Percentiles rank a stretch among this genome's conserved stretches.
Evolutionary conservation across 345 rosid species (phyloP).

Genomic region (Noccaea caerulescens): DNA sequence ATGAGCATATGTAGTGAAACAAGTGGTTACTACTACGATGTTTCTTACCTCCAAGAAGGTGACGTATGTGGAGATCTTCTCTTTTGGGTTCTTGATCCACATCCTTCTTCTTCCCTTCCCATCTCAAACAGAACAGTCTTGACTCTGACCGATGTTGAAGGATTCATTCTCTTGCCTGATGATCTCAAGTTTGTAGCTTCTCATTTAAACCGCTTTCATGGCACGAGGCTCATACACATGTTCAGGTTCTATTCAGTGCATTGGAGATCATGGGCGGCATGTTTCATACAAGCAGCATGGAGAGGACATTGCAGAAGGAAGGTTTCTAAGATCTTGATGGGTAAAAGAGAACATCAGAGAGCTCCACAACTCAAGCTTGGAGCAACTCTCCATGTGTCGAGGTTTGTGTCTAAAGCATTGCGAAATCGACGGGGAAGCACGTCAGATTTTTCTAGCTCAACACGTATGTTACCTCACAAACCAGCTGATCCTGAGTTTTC

Average conservation of each 20-base stretch:
- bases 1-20: slow-evolving; percentile 42
- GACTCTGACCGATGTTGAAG: slow-evolving; percentile 63
- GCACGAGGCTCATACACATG: slow-evolving; percentile 46
- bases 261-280: slow-evolving; percentile 71
- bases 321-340: slow-evolving; percentile 24
- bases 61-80: slow-evolving; percentile 74
- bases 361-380: slow-evolving; percentile 41
- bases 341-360: not conserved
- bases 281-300: slow-evolving; percentile 76
- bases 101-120: slow-evolving; percentile 50
- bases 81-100: slow-evolving; percentile 59
- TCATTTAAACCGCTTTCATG: slow-evolving; percentile 57
- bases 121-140: slow-evolving; percentile 56
- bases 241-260: slow-evolving; percentile 64
- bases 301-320: slow-evolving; percentile 53
- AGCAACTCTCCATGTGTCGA: slow-evolving; percentile 49
- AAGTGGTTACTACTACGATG: slow-evolving; percentile 49
- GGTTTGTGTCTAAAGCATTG: slow-evolving; percentile 52
- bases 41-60: slow-evolving; percentile 48
- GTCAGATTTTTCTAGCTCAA: slow-evolving; percentile 31
- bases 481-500: slow-evolving; percentile 47
- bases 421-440: slow-evolving; percentile 25
- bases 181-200: slow-evolving; percentile 52
- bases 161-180: slow-evolving; percentile 58
- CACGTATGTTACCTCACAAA: slow-evolving; percentile 45